These are phyloP conservation scores for Rhizophagus clarus DNA, from an alignment of 192 early-diverging fungal genomes.

Conservation along the genomic window DNA sequence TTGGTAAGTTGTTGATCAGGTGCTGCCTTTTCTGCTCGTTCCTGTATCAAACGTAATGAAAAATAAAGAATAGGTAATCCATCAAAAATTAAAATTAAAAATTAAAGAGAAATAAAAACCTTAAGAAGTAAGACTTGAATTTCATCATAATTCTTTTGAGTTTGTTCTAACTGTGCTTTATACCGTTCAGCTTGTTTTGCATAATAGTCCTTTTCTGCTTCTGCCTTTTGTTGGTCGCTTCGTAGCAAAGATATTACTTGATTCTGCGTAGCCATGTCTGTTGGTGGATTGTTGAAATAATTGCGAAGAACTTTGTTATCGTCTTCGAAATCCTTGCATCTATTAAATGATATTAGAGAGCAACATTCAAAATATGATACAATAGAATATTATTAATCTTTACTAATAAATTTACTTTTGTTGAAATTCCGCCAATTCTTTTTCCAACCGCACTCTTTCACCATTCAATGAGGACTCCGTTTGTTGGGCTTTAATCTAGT, in stretches of 20 bases:
- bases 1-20: constrained; percentile 52
- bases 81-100: constrained; percentile 22
- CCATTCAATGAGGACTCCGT: constrained; percentile 52
- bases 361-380: constrained; percentile 38
- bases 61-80: too few species aligned
- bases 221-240: constrained; percentile 72
- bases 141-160: constrained; percentile 71
- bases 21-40: background rate
- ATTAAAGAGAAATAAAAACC: constrained; percentile 48
- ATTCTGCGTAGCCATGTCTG: constrained; percentile 44
- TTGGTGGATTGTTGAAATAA: constrained; percentile 24
- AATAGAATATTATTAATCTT: constrained; percentile 39
- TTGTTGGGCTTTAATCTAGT: constrained; percentile 49
- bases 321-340: constrained; percentile 19
- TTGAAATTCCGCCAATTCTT: constrained; percentile 46
- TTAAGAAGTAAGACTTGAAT: constrained; percentile 54
- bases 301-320: constrained; percentile 2
- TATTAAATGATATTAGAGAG: constrained; percentile 19
- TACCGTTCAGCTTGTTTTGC: constrained; percentile 69
- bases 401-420: constrained; percentile 58
- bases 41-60: background rate
- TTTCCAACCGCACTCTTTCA: constrained; percentile 40
- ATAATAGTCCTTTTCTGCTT: constrained; percentile 66
- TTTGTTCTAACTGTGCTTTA: constrained; percentile 61
- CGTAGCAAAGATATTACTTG: constrained; percentile 71